phyloP scores from a whole-genome alignment of 306 rosid genomes.

The Macrotyloma uniflorum region DNA sequence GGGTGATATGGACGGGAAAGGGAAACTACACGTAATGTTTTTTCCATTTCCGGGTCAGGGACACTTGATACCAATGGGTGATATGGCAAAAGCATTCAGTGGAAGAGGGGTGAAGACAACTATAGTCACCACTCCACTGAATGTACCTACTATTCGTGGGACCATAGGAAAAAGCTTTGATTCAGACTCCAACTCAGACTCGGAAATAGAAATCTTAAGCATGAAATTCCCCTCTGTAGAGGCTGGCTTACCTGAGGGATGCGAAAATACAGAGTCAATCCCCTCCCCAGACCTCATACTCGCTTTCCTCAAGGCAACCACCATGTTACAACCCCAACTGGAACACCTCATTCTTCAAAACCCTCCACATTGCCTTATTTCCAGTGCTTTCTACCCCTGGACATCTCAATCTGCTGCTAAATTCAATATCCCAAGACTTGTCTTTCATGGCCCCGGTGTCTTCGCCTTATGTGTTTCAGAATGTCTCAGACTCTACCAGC shows the following conservation, averaged over 20 bases:
- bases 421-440: slow-evolving; percentile 48
- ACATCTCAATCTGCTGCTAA: slow-evolving; percentile 39
- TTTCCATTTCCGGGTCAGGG: slow-evolving; percentile 5
- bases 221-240: slow-evolving; percentile 40
- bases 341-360: slow-evolving; percentile 37
- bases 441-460: slow-evolving; percentile 47
- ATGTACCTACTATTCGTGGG: neutral
- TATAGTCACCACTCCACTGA: slow-evolving; percentile 23
- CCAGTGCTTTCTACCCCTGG: slow-evolving; percentile 16
- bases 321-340: slow-evolving; percentile 30
- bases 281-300: neutral
- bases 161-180: neutral
- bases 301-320: slow-evolving; percentile 30
- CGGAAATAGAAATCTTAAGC: neutral
- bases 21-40: neutral
- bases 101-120: slow-evolving; percentile 5
- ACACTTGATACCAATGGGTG: slow-evolving; percentile 16
- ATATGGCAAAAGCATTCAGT: neutral
- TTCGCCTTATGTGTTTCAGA: slow-evolving; percentile 38
- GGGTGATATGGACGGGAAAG: neutral
- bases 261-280: slow-evolving; percentile 33
- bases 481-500: slow-evolving; percentile 32
- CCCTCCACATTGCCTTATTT: slow-evolving; percentile 15
- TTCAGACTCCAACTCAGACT: neutral
- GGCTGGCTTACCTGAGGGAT: slow-evolving; percentile 42